Evolutionary conservation across 2,329 filamentous ascomycete genomes (phyloP).

Genomic region (Apiospora saccharicola): DNA sequence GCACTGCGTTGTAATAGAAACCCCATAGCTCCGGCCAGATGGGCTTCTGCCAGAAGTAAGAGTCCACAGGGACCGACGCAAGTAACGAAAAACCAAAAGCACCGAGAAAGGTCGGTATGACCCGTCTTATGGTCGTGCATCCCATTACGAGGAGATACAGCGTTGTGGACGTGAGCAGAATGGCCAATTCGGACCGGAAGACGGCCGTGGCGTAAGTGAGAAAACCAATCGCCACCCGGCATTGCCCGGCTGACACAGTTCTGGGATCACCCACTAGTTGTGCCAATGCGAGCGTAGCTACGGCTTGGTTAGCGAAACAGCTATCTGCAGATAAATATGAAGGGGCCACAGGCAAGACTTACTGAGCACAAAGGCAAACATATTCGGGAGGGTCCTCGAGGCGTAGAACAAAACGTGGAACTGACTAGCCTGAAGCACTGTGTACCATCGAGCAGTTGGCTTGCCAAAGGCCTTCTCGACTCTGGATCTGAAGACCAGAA

Average conservation of each 20-base stretch:
- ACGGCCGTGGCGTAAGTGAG: slow-evolving; percentile 82
- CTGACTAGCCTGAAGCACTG: slow-evolving; percentile 79
- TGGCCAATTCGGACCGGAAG: slow-evolving; percentile 88
- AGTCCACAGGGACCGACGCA: slow-evolving; percentile 80
- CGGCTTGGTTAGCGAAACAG: slow-evolving; percentile 5
- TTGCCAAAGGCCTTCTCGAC: slow-evolving; percentile 74
- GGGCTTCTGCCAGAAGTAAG: slow-evolving; percentile 88
- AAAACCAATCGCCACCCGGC: slow-evolving; percentile 73
- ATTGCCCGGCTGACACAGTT: slow-evolving; percentile 49
- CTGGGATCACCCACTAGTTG: slow-evolving; percentile 51
- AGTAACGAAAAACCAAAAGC: slow-evolving; percentile 72
- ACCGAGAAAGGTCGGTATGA: slow-evolving; percentile 71
- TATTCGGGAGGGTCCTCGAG: slow-evolving; percentile 90
- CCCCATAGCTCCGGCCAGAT: slow-evolving; percentile 91
- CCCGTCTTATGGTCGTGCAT: slow-evolving; percentile 32
- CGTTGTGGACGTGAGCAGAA: slow-evolving; percentile 76
- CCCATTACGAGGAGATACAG: slow-evolving; percentile 62
- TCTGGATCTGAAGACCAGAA: slow-evolving; percentile 70
- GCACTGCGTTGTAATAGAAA: slow-evolving; percentile 90
- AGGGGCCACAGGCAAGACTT: slow-evolving; percentile 45
- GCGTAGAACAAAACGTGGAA: slow-evolving; percentile 96
- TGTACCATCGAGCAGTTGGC: slow-evolving; percentile 78
- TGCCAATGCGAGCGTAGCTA: slow-evolving; percentile 71
- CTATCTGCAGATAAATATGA: neutral
- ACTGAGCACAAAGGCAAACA: slow-evolving; percentile 93